phyloP scores from a whole-genome alignment of 768 basidiomycete genomes.

The Artomyces pyxidatus region DNA sequence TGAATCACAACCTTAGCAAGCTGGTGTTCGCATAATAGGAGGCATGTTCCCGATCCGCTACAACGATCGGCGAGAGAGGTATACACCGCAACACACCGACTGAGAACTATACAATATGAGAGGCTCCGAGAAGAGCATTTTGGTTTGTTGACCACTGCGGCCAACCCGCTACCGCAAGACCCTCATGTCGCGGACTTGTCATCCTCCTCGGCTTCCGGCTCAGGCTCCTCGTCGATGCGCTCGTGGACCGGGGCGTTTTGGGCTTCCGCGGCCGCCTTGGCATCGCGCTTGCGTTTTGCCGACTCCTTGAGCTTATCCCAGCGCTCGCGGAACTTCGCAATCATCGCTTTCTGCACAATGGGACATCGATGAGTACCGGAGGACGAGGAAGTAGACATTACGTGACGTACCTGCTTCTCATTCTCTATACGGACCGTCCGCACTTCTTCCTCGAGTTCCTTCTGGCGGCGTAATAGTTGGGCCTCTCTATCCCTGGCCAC shows the following conservation, averaged over 20 bases:
- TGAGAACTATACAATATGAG: too few species aligned
- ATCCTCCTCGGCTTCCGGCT: conserved; percentile 53
- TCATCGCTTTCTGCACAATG: conserved; percentile 63
- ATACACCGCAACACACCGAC: too few species aligned
- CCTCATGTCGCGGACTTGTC: too few species aligned
- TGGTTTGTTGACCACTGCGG: too few species aligned
- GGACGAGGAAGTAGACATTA: conserved; percentile 10
- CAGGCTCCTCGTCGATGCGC: conserved; percentile 60
- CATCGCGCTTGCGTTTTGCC: conserved; percentile 79
- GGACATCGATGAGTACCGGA: conserved; percentile 4
- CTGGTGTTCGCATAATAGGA: too few species aligned
- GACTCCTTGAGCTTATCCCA: conserved; percentile 90
- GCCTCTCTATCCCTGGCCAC: conserved; percentile 47
- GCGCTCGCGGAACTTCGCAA: conserved; percentile 72
- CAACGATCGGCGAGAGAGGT: too few species aligned
- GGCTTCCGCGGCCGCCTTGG: conserved; percentile 47
- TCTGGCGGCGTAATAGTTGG: conserved; percentile 39
- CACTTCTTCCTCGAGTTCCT: conserved; percentile 78
- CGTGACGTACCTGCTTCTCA: conserved; percentile 64
- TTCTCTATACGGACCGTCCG: conserved; percentile 58
- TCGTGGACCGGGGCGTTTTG: conserved; percentile 45
- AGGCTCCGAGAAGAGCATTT: too few species aligned
- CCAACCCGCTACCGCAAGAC: too few species aligned
- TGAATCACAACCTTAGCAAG: too few species aligned
- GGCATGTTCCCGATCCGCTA: too few species aligned